A percentile compares a stretch with the other conserved stretches of the same genome.
Conservation (phyloP, 441 rosid species). For the Sinapis alba region DNA sequence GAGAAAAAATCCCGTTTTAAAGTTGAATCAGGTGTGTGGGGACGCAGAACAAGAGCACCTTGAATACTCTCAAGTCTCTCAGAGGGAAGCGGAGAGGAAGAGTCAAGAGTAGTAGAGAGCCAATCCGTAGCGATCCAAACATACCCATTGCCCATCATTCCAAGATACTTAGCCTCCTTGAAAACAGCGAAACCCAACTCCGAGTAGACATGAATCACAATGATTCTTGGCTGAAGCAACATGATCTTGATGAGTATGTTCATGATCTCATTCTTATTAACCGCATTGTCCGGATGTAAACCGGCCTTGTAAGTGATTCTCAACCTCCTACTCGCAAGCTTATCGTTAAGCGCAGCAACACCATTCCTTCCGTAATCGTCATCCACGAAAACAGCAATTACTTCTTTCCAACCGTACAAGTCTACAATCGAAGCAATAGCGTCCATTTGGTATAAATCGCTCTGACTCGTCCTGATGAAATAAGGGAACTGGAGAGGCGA, state of each 20-base stretch:
- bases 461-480: slow-evolving; percentile 74
- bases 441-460: slow-evolving; percentile 79
- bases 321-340: slow-evolving; percentile 66
- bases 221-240: slow-evolving; percentile 74
- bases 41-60: slow-evolving; percentile 82
- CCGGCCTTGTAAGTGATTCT: slow-evolving; percentile 74
- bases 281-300: slow-evolving; percentile 50
- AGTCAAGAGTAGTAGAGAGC: slow-evolving; percentile 70
- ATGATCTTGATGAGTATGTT: slow-evolving; percentile 73
- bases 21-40: slow-evolving; percentile 69
- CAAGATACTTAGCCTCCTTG: slow-evolving; percentile 66
- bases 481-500: slow-evolving; percentile 80
- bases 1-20: slow-evolving; percentile 56
- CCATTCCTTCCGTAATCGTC: slow-evolving; percentile 90
- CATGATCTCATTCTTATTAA: slow-evolving; percentile 53
- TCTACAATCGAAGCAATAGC: slow-evolving; percentile 77
- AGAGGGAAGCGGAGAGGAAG: slow-evolving; percentile 55
- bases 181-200: slow-evolving; percentile 57
- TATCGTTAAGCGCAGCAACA: slow-evolving; percentile 67
- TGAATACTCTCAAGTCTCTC: slow-evolving; percentile 71
- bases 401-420: slow-evolving; percentile 76
- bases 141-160: slow-evolving; percentile 89
- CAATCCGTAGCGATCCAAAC: slow-evolving; percentile 96
- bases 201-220: slow-evolving; percentile 65
- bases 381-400: slow-evolving; percentile 74